Evolutionary conservation across 352 stramenopile genomes (phyloP), one percentile per base, ranked within the genome.

Genomic region (Phytophthora aleatoria): DNA sequence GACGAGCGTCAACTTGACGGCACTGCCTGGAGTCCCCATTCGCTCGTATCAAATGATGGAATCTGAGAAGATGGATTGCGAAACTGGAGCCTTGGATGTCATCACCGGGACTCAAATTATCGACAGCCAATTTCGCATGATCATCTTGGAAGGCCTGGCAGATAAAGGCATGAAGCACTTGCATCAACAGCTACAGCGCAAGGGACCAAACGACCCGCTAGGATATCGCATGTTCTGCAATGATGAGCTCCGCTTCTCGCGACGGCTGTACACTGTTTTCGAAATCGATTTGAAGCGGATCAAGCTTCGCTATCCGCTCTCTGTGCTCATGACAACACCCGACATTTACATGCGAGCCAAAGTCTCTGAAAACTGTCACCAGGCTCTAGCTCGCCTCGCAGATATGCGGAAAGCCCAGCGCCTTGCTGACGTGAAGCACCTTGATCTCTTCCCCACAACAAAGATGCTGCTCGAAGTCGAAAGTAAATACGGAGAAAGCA

Each of bases 311-410:
- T 85, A 90, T 35, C 77, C 89, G n/a, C 77, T 98, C 24, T 71
- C 76, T 2, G 49, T 79, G 36, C 72, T 98, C 7, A 66, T 87
- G 41, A 71, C 79, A 61, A 77, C 67, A 30, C 89, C 91, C 0
- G 90, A 97, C 48, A 94, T 98, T 7, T 98, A 98, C 73, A 90
- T 97, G 83, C 73, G 86, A 49, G 67, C 87, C 26, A 96, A 96
- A 60, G 91, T 97, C 3, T 85, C 83, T 30, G 76, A 83, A 64
- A 73, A 82, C 31, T 97, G 87, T 61, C 96, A 90, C 71, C 61
- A 81, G 28, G 90, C 91, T 16, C 69, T 98, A 3, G 71, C 83
- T 16, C 58, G 65, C 30, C 79, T 98, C 3, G 63, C 76, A 10
- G 79, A 93, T 44, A 69, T 97, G 51, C 85, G 89, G 4, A 67